Percentiles rank a stretch among this genome's conserved stretches.
phyloP scores from a whole-genome alignment of 257 asterid species.

The Voacanga thouarsii region DNA sequence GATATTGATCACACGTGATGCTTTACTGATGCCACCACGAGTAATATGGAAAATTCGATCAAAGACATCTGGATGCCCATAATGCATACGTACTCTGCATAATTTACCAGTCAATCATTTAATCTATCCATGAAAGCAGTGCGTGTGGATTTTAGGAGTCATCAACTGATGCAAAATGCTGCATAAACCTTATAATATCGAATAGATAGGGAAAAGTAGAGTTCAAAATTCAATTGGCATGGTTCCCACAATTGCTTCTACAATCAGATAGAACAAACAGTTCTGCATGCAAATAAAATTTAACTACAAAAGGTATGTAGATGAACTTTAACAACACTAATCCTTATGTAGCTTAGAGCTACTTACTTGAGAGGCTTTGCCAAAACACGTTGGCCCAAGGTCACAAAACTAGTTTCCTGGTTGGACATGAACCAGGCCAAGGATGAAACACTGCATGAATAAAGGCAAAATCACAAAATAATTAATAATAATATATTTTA shows the following conservation, averaged over 20 bases:
- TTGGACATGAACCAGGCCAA: conserved; percentile 99
- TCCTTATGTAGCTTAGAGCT: not conserved
- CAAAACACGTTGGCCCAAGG: conserved; percentile 96
- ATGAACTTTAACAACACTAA: not conserved
- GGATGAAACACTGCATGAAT: conserved; percentile 86
- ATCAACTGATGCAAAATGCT: too few relatives aligned
- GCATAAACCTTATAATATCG: not conserved
- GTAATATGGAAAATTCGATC: conserved; percentile 93
- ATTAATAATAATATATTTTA: too few relatives aligned
- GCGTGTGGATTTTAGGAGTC: too few relatives aligned
- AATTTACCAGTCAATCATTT: conserved; percentile 15
- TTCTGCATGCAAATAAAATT: not conserved
- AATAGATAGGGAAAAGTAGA: not conserved
- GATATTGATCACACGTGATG: conserved; percentile 93
- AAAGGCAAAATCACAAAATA: not conserved
- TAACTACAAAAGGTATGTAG: not conserved
- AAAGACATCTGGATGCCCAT: conserved; percentile 98
- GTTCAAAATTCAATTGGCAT: not conserved
- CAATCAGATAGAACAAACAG: not conserved
- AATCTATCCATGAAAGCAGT: not conserved
- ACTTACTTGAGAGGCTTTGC: conserved; percentile 95
- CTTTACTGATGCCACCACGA: conserved; percentile 97
- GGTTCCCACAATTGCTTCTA: not conserved
- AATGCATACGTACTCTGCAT: conserved; percentile 98
- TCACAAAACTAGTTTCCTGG: conserved; percentile 98